phyloP scores from a whole-genome alignment of 2,329 filamentous ascomycete species.

The Pseudogymnoascus sp. region DNA sequence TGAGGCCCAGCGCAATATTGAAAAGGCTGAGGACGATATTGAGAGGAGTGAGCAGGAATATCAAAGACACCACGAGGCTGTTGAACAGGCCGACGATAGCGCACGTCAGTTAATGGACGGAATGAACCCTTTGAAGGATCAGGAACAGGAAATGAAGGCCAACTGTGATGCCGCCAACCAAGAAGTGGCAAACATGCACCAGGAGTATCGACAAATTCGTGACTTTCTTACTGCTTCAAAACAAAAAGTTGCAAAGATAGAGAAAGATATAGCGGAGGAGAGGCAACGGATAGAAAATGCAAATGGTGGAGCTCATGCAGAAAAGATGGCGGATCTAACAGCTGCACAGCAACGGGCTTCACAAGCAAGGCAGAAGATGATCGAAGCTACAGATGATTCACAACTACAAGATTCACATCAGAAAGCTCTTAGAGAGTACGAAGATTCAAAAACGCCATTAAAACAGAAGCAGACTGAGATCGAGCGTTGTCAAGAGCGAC shows the following conservation, averaged over 20 bases:
- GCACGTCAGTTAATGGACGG: constrained; percentile 21
- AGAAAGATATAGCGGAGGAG: constrained; percentile 48
- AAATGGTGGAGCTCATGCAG: constrained; percentile 61
- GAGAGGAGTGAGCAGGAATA: constrained; percentile 39
- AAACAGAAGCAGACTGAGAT: constrained; percentile 48
- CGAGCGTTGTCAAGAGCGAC: constrained; percentile 41
- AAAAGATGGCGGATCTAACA: constrained; percentile 53
- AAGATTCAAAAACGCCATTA: constrained; percentile 30
- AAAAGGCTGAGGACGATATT: constrained; percentile 38
- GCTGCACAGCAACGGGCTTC: constrained; percentile 46
- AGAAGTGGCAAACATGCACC: constrained; percentile 47
- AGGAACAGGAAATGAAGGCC: constrained; percentile 42
- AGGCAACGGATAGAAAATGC: constrained; percentile 55
- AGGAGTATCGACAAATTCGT: constrained; percentile 60
- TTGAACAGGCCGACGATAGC: constrained; percentile 28
- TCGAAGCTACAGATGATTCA: constrained; percentile 35
- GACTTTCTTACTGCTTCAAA: constrained; percentile 48
- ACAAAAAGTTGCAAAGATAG: constrained; percentile 38
- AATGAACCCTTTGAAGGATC: constrained; percentile 38
- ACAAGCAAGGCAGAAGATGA: constrained; percentile 36
- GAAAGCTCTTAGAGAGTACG: constrained; percentile 28
- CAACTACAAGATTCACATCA: constrained; percentile 29
- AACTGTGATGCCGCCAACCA: constrained; percentile 46
- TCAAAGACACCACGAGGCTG: constrained; percentile 27
- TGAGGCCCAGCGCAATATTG: constrained; percentile 32